phyloP scores from a whole-genome alignment of 1,284 basidiomycete genomes.

The Chondrostereum purpureum region DNA sequence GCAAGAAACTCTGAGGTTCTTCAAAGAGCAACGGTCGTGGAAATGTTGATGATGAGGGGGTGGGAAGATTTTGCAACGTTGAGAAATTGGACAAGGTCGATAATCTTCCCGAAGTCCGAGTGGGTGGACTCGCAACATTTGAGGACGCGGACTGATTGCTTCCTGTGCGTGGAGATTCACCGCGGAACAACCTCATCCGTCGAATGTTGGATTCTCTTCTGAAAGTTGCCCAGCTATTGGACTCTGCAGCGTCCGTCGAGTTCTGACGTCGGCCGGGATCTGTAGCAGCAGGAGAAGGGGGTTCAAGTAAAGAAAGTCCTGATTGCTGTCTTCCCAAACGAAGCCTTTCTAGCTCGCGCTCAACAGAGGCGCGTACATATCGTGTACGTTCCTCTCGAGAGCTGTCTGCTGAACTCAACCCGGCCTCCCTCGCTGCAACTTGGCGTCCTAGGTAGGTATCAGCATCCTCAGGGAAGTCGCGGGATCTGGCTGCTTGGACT shows the following conservation, averaged over 20 bases:
- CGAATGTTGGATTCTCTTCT: conserved; percentile 16
- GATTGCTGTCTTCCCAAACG: neutral
- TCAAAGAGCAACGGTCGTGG: conserved; percentile 30
- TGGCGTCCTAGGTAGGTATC: conserved; percentile 42
- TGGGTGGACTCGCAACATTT: conserved; percentile 10
- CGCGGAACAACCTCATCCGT: conserved; percentile 5
- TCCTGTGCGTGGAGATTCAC: conserved; percentile 14
- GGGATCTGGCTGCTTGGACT: conserved; percentile 12
- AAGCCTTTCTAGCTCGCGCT: neutral
- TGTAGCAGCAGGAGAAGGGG: neutral
- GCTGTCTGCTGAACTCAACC: conserved; percentile 15
- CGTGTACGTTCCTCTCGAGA: conserved; percentile 7
- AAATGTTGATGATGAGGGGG: conserved; percentile 23
- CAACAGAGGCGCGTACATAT: neutral
- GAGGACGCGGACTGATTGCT: conserved; percentile 18
- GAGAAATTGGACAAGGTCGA: conserved; percentile 31
- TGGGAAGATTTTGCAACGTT: conserved; percentile 25
- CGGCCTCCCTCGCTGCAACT: conserved; percentile 41
- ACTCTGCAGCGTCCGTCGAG: neutral
- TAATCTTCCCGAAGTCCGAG: conserved; percentile 18
- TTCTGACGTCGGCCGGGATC: neutral
- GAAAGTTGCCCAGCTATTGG: conserved; percentile 1
- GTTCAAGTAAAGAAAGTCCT: neutral
- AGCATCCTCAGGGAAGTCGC: conserved; percentile 29
- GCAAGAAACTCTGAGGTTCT: conserved; percentile 29